phyloP scores from a whole-genome alignment of 1,284 basidiomycete genomes.

The Phaffia rhodozyma region DNA sequence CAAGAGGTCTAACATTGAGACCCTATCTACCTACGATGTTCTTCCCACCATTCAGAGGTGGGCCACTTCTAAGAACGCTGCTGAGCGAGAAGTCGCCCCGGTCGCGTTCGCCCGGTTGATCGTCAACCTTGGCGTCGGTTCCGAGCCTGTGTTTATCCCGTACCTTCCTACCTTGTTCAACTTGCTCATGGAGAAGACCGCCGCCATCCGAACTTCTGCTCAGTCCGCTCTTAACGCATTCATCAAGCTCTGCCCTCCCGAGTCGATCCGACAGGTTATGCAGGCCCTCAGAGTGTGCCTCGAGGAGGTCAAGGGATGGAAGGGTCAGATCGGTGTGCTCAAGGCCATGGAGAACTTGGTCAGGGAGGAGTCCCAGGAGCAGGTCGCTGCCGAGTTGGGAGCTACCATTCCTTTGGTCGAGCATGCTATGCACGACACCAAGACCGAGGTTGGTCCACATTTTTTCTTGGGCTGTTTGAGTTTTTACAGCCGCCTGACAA shows the following conservation, averaged over 20 bases:
- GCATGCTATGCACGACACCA: constrained; percentile 92
- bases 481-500: not conserved
- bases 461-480: not conserved
- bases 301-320: constrained; percentile 76
- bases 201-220: constrained; percentile 76
- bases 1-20: constrained; percentile 49
- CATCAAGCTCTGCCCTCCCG: constrained; percentile 71
- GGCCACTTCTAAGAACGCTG: constrained; percentile 75
- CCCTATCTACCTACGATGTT: constrained; percentile 49
- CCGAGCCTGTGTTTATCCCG: constrained; percentile 68
- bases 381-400: constrained; percentile 74
- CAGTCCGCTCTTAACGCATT: constrained; percentile 71
- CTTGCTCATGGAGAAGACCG: constrained; percentile 87
- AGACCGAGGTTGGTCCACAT: constrained; percentile 58
- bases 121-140: constrained; percentile 56
- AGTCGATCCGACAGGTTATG: constrained; percentile 65
- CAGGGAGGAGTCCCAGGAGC: constrained; percentile 54
- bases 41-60: constrained; percentile 56
- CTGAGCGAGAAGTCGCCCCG: constrained; percentile 82
- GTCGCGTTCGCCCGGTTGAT: constrained; percentile 72
- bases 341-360: constrained; percentile 72
- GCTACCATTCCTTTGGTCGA: constrained; percentile 77
- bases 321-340: constrained; percentile 84
- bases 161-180: constrained; percentile 71
- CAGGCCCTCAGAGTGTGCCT: constrained; percentile 58